These are phyloP conservation scores for Trichoderma sp. DNA, from an alignment of 2,329 filamentous ascomycete species.

Conservation along the genomic window DNA sequence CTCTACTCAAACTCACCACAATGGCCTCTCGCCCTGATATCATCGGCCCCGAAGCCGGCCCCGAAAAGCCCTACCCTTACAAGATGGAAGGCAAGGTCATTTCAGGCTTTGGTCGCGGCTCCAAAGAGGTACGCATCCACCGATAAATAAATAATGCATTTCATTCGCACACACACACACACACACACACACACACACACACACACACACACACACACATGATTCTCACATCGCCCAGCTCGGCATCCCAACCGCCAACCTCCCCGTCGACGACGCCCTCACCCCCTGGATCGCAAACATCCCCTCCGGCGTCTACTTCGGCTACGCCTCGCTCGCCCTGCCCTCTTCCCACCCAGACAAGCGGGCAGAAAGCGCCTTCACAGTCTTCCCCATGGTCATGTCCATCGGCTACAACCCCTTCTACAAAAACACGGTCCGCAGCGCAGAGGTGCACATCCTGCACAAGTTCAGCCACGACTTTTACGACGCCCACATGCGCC, in stretches of 20 bases:
- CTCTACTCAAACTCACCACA: not conserved
- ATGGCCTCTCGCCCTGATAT: slow-evolving; percentile 62
- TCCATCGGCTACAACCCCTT: slow-evolving; percentile 96
- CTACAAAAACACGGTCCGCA: slow-evolving; percentile 87
- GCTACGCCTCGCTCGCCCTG: slow-evolving; percentile 76
- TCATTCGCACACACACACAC: too few relatives aligned
- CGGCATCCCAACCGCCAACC: slow-evolving; percentile 94
- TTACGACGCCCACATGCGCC: slow-evolving; percentile 76
- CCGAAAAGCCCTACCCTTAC: slow-evolving; percentile 77
- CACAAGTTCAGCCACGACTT: slow-evolving; percentile 78
- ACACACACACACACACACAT: too few relatives aligned
- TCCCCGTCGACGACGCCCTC: slow-evolving; percentile 67
- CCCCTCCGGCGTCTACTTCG: slow-evolving; percentile 87
- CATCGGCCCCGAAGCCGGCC: slow-evolving; percentile 72
- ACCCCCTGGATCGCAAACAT: slow-evolving; percentile 63
- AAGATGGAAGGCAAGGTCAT: slow-evolving; percentile 84
- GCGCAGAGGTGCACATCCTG: slow-evolving; percentile 88
- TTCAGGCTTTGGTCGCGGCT: slow-evolving; percentile 89
- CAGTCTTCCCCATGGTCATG: slow-evolving; percentile 84
- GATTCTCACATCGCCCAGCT: slow-evolving; percentile 57
- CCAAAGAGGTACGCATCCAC: slow-evolving; percentile 69
- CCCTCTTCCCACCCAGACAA: slow-evolving; percentile 50
- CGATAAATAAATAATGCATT: too few relatives aligned
- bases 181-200: too few relatives aligned
- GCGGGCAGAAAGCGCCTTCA: slow-evolving; percentile 30